Evolutionary conservation across 2,329 filamentous ascomycete genomes (phyloP).

Genomic region (Fusarium bactridioides): DNA sequence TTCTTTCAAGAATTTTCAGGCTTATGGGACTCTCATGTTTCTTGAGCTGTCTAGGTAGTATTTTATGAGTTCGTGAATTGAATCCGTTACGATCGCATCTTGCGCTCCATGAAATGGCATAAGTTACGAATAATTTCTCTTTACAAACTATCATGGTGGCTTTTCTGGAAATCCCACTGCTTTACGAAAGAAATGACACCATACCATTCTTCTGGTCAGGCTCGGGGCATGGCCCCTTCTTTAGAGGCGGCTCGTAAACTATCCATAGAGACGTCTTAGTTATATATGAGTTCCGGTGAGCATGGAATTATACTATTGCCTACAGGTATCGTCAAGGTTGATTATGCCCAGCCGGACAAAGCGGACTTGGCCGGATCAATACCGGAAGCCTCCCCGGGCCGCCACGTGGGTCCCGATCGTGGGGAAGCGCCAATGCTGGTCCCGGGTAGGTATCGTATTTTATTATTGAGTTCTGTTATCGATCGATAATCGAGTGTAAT

Average conservation of each 20-base stretch:
- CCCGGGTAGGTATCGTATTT: background rate
- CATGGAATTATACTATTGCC: background rate
- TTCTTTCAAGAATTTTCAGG: background rate
- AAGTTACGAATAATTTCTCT: background rate
- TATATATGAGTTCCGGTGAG: rapidly evolving
- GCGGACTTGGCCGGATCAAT: background rate
- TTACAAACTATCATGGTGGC: background rate
- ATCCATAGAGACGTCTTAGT: background rate
- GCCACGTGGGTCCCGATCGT: background rate
- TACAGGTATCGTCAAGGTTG: background rate
- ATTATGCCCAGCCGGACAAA: background rate
- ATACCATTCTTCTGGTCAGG: rapidly evolving
- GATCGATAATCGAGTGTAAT: rapidly evolving
- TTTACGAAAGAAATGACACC: too few relatives aligned
- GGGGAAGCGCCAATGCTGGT: background rate
- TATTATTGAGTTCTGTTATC: background rate
- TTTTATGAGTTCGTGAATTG: background rate
- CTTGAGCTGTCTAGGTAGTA: background rate
- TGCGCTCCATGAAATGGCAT: too few relatives aligned
- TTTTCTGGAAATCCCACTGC: rapidly evolving
- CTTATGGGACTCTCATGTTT: background rate
- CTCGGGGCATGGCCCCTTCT: rapidly evolving
- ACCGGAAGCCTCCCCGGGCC: background rate
- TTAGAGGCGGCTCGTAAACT: rapidly evolving
- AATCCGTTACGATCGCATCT: too few relatives aligned